Evolutionary conservation across 257 asterid genomes (phyloP).

Genomic region (Solanum chmielewskii): DNA sequence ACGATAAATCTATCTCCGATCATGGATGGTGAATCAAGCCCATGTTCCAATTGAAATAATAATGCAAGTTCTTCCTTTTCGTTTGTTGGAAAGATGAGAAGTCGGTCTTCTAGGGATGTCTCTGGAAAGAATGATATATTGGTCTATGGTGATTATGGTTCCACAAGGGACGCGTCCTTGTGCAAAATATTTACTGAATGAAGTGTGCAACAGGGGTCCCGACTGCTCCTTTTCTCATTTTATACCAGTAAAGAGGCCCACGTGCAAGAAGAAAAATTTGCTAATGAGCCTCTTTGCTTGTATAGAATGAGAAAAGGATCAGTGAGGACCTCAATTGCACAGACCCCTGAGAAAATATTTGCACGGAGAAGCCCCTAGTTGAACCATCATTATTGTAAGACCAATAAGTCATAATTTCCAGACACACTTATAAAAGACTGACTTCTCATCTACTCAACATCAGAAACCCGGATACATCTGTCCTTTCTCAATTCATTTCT

Average conservation of each 20-base stretch:
- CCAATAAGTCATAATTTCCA: slow-evolving; percentile 12
- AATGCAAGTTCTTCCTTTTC: slow-evolving; percentile 1
- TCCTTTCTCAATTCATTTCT: neutral
- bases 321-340: slow-evolving; percentile 73
- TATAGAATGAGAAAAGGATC: slow-evolving; percentile 66
- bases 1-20: neutral
- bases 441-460: slow-evolving; percentile 54
- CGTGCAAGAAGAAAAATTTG: slow-evolving; percentile 49
- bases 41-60: neutral
- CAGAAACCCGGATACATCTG: neutral
- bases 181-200: slow-evolving; percentile 57
- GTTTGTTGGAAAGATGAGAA: slow-evolving; percentile 40
- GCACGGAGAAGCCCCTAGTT: slow-evolving; percentile 34
- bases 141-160: slow-evolving; percentile 4
- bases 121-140: slow-evolving; percentile 22
- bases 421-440: slow-evolving; percentile 32
- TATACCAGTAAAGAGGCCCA: neutral
- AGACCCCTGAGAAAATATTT: slow-evolving; percentile 51
- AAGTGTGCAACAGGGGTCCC: slow-evolving; percentile 42
- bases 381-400: slow-evolving; percentile 5
- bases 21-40: neutral
- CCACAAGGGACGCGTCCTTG: slow-evolving; percentile 25
- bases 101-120: slow-evolving; percentile 29
- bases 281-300: slow-evolving; percentile 50
- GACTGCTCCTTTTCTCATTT: neutral